phyloP scores from a whole-genome alignment of 805 yeast genomes.

The Candida stauntonica region DNA sequence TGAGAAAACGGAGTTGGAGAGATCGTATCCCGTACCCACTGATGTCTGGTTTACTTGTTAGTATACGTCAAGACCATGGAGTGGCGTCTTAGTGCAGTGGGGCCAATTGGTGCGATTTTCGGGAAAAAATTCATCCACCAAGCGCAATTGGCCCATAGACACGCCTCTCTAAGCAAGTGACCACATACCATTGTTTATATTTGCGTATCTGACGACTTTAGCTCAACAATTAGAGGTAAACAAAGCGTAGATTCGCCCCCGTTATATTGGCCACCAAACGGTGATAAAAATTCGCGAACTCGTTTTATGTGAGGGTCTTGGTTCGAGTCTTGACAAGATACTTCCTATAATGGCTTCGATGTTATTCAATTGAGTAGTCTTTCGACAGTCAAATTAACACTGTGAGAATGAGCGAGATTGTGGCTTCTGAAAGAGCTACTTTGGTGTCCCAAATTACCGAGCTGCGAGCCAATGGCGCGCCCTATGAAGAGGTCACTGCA shows the following conservation, averaged over 20 bases:
- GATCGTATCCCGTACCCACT: conserved; percentile 98
- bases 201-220: too few species aligned
- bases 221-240: not conserved
- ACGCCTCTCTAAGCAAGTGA: not conserved
- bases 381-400: too few species aligned
- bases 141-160: too few species aligned
- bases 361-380: too few species aligned
- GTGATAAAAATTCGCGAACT: not conserved
- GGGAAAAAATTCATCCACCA: too few species aligned
- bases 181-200: not conserved
- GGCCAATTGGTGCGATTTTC: too few species aligned
- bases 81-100: too few species aligned
- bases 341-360: too few species aligned
- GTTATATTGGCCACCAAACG: conserved; percentile 1
- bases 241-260: not conserved
- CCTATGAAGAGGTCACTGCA: conserved; percentile 5
- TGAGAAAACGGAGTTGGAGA: conserved; percentile 91
- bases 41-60: conserved; percentile 52
- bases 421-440: not conserved
- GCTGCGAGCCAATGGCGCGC: not conserved
- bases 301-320: too few species aligned
- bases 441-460: not conserved
- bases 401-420: too few species aligned
- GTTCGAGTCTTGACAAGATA: too few species aligned
- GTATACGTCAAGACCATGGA: not conserved